A percentile compares a stretch with the other conserved stretches of the same genome.
Evolutionary conservation across 169 alveolate species (phyloP).

Genomic region (Eimeria praecox): DNA sequence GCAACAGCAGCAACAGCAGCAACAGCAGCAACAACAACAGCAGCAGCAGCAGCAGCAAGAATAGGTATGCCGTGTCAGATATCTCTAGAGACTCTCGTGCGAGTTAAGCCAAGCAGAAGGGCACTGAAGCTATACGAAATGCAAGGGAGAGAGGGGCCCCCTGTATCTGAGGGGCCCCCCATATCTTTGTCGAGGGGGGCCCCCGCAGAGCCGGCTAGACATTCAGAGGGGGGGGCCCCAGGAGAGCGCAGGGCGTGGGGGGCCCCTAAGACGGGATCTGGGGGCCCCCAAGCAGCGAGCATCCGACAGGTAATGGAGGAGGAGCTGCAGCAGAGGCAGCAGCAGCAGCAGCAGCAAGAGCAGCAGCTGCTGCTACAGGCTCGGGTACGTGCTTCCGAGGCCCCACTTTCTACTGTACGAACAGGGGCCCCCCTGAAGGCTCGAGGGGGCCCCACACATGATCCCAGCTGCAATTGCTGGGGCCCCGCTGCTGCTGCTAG

Average conservation of each 20-base stretch:
- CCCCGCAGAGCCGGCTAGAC: too few relatives aligned
- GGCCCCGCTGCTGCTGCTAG: conserved; percentile 35
- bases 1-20: conserved; percentile 11
- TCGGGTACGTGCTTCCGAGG: conserved; percentile 26
- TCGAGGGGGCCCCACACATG: conserved; percentile 7
- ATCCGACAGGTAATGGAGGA: conserved; percentile 30
- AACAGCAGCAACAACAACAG: neutral
- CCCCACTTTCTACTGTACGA: neutral
- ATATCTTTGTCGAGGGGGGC: too few relatives aligned
- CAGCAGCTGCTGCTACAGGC: conserved; percentile 4
- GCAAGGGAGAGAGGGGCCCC: neutral
- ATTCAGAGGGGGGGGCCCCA: neutral
- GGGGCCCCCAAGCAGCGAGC: neutral
- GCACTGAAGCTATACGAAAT: neutral
- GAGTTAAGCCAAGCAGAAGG: conserved; percentile 4
- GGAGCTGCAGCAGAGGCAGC: conserved; percentile 46
- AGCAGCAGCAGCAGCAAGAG: conserved; percentile 19
- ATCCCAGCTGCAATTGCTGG: conserved; percentile 26
- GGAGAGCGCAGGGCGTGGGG: conserved; percentile 7
- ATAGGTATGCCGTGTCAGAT: neutral
- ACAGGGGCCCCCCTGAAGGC: neutral
- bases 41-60: conserved; percentile 17
- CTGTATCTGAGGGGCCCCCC: too few relatives aligned
- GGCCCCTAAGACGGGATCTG: neutral
- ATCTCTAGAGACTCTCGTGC: conserved; percentile 8